phyloP scores from a whole-genome alignment of 1,139 yeast species.

The Saccharomycopsis crataegensis region DNA sequence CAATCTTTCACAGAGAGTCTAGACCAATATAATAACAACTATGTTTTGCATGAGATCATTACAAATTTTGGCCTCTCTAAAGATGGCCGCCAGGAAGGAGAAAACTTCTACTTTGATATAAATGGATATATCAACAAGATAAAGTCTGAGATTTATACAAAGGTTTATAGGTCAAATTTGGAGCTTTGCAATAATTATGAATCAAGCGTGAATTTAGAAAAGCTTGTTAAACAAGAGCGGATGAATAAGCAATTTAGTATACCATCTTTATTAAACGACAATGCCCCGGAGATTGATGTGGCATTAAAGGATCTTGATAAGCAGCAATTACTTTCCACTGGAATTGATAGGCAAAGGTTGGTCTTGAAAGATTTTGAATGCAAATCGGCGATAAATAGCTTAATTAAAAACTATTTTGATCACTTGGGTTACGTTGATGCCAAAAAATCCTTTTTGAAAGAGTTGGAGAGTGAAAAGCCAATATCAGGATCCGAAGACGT shows the following conservation, averaged over 20 bases:
- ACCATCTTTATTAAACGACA: not conserved
- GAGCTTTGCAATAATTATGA: not conserved
- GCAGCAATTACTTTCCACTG: not conserved
- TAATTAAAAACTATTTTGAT: constrained; percentile 62
- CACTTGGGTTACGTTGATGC: constrained; percentile 71
- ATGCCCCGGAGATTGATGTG: not conserved
- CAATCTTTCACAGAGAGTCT: constrained; percentile 7
- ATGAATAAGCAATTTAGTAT: not conserved
- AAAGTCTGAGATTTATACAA: constrained; percentile 6
- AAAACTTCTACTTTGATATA: constrained; percentile 13
- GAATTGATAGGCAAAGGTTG: not conserved
- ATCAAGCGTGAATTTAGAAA: not conserved
- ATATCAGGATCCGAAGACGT: constrained; percentile 26
- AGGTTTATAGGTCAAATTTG: constrained; percentile 13
- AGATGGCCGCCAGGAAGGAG: constrained; percentile 15
- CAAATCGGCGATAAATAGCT: constrained; percentile 34
- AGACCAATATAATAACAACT: constrained; percentile 13
- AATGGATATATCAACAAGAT: constrained; percentile 9
- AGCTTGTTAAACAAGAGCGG: not conserved
- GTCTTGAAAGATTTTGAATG: constrained; percentile 26
- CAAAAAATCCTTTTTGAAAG: constrained; percentile 52
- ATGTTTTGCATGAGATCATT: constrained; percentile 12
- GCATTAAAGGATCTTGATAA: not conserved
- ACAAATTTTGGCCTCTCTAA: constrained; percentile 62
- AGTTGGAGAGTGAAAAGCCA: constrained; percentile 21